Base-by-base conservation (phyloP, 768 basidiomycete genomes). In the Lentinula raphanica region DNA sequence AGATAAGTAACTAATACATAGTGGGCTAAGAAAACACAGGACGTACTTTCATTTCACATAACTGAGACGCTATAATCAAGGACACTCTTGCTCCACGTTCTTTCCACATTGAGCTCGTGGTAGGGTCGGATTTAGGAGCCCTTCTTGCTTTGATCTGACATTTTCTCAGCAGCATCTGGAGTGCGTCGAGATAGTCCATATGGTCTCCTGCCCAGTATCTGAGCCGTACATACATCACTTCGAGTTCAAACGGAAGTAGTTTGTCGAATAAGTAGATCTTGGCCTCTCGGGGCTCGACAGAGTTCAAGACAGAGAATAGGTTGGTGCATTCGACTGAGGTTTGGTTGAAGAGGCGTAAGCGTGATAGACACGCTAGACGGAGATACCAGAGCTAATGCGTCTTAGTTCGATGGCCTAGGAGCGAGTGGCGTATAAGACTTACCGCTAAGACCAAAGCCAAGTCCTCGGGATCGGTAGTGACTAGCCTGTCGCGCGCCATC, bases 361-460 rank as follows among this genome's bases (percentile, higher is more conserved):
- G 86, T 45, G 91, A 83, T 28, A 94, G 82, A 56, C 83, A 84
- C 27, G 88, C 83, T 5, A 94, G 79, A 6, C 91, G 89, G 48
- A 93, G 83, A 66, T 87, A 88, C 91, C 91, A 94, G 28, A 92
- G 81, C 89, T 92, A 2, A 27, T 21, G n/a, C n/a, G n/a, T n/a
- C n/a, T 53, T 15, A 6, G 21, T 39, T 19, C 40, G n/a, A n/a
- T n/a, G n/a, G n/a, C n/a, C 46, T 56, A 19, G 53, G 19, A 17
- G 38, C 15, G 3, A 19, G 12, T 7, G 6, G n/a, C 19, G 15
- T 36, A 28, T 31, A 15, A 53, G 19, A 42, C 88, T 75, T 70
- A 90, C 90, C 46, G 81, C 83, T 29, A 93, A 75, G 58, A 92
- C 80, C 59, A 80, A 75, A 8, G 68, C 67, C 48, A 91, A 62